phyloP scores from a whole-genome alignment of 345 rosid species.

The Syzygium jambos region DNA sequence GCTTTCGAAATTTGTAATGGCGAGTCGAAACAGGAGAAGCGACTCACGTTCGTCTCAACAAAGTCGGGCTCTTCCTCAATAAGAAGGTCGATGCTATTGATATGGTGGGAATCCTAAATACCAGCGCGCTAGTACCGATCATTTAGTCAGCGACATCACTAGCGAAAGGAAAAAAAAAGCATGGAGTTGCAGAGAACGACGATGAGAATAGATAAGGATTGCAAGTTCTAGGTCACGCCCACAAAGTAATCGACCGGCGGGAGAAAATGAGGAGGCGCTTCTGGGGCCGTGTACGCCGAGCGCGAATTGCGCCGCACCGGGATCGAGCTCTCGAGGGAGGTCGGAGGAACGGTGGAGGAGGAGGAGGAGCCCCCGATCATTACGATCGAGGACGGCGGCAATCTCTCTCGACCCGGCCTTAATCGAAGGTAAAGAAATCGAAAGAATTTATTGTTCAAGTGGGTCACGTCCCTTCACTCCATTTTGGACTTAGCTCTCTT shows the following conservation, averaged over 20 bases:
- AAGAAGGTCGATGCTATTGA: not conserved
- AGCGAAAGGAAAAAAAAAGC: conserved; percentile 28
- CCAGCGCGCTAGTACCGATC: conserved; percentile 24
- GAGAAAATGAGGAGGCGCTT: conserved; percentile 45
- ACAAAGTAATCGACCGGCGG: conserved; percentile 29
- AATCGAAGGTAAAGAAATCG: not conserved
- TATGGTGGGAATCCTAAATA: not conserved
- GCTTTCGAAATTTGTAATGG: not conserved
- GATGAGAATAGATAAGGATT: conserved; percentile 43
- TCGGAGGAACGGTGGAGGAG: conserved; percentile 23
- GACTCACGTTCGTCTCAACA: not conserved
- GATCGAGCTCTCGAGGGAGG: conserved; percentile 22
- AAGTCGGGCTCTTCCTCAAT: not conserved
- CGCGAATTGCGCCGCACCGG: conserved; percentile 44
- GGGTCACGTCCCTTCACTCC: not conserved
- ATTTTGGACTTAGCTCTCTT: not conserved
- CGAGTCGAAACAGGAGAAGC: not conserved
- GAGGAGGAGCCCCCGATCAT: conserved; percentile 40
- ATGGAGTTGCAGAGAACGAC: conserved; percentile 27
- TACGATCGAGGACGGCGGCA: conserved; percentile 20
- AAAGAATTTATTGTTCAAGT: not conserved
- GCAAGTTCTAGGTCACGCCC: conserved; percentile 25
- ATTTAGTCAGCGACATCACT: conserved; percentile 18
- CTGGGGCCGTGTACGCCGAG: conserved; percentile 31
- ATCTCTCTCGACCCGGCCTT: conserved; percentile 18